Base-by-base conservation (phyloP, 1,284 basidiomycete species). In the Cerioporus squamosus region DNA sequence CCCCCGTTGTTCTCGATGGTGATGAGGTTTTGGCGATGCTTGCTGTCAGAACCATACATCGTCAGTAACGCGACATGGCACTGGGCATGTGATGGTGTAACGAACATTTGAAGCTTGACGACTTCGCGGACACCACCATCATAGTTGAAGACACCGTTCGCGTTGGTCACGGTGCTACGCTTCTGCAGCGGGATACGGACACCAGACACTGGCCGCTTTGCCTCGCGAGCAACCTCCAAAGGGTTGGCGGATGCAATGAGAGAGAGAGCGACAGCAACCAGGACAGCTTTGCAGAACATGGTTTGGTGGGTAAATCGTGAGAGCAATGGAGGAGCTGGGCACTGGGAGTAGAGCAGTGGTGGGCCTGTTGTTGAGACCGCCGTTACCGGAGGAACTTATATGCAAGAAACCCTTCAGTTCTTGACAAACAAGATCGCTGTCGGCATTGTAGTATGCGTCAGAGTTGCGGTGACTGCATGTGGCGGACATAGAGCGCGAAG, bases 231-330 rank as follows among this genome's bases (percentile, higher is more conserved):
- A 23, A 23, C 22, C 14, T 52, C 46, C 18, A 66, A 33, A 7
- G 68, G 68, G 14, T 49, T 57, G 15, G 64, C 67, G n/a, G 62
- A 58, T 12, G 60, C 64, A 33, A 68, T 33, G 44, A 68, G 55
- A 14, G 63, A 65, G 38, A 68, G 62, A 23, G 64, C 55, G 55
- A 68, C 45, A 20, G 63, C 55, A 46, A 70, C 18, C 33, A 70
- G 55, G 23, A 62, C 54, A 18, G 64, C 54, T 38, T 67, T 69
- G 64, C 62, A 64, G 60, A 69, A 67, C 68, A 69, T 69, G 20
- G 26, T 46, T 9, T 17, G 12, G 14, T 15, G 40, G 18, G 10
- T 8, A 26, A 44, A 22, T 5, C 10, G 23, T 31, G 42, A n/a
- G 15, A 36, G 33, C 14, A 39, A 24, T 18, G 24, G 14, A n/a